Base-by-base conservation (phyloP, 305 asterid genomes). In the Fraxinus platypoda region DNA sequence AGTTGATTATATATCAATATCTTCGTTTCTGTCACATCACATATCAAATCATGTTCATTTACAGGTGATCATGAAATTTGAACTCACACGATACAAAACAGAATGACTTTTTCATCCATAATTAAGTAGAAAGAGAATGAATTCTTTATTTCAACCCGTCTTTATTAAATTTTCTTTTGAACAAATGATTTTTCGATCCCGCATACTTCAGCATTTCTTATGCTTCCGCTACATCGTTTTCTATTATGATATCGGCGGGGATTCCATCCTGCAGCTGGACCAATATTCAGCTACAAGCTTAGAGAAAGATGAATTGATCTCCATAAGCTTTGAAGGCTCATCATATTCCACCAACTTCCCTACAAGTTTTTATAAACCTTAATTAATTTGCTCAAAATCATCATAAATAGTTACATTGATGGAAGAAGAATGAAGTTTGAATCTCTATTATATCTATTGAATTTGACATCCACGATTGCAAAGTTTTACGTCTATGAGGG, bases 281-380 rank as follows among this genome's bases (percentile, higher is more conserved):
- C 97, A 91, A 82, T 93, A 94, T 62, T 91, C 98, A 19, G 94
- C 87, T 33, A 92, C 95, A 68, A 91, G 97, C 85, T 89, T 91
- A 13, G 97, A 90, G 84, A 94, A 92, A 0, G 85, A 85, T 35
- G 97, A 90, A 64, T 86, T 85, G 3, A 77, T 88, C 79, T 85
- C 90, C 92, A 92, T 89, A 19, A 94, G 96, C 87, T 87, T 92
- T 82, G 89, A 85, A 66, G 98, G 95, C 26, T 91, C 91, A 77
- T 92, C 96, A 82, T 90, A 92, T 83, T 91, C 98, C 82, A 86
- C 89, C 57, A 93, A 71, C 73, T 89, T 86, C 76, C 98, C 98
- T 92, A 85, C 82, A 87, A 74, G 3, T 80, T 64, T 80, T 54
- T 28, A 80, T 8, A 76, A 66, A 64, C 57, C 77, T 1, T 4